A percentile compares a stretch with the other conserved stretches of the same genome.
Conservation (phyloP, 148 eudicot species). For the Salicornia ramosissima region DNA sequence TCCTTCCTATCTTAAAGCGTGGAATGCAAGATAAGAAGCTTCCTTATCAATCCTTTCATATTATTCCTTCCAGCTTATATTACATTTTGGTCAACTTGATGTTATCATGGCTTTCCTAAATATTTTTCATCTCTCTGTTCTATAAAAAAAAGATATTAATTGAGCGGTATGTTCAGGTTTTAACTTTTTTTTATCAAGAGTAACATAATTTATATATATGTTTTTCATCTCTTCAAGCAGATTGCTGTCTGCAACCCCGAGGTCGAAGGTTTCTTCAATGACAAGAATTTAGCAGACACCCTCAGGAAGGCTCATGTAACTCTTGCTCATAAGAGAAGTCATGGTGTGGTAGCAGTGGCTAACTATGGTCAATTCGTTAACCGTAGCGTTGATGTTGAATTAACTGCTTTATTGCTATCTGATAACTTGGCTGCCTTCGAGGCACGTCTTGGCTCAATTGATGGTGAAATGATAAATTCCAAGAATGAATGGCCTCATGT, state of each 20-base stretch:
- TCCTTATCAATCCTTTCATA: too few relatives aligned
- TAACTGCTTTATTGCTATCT: conserved; percentile 60
- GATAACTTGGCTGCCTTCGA: conserved; percentile 80
- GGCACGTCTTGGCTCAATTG: conserved; percentile 61
- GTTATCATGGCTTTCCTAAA: not conserved
- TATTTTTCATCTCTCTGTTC: not conserved
- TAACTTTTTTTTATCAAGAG: not conserved
- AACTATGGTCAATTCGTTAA: conserved; percentile 54
- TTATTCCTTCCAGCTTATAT: not conserved
- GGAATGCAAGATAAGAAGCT: too few relatives aligned
- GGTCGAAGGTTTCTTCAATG: conserved; percentile 44
- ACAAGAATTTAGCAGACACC: conserved; percentile 38
- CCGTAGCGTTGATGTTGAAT: conserved; percentile 52
- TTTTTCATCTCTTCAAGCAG: conserved; percentile 35
- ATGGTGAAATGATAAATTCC: conserved; percentile 58
- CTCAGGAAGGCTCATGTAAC: conserved; percentile 73
- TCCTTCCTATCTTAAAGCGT: too few relatives aligned
- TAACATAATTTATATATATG: not conserved
- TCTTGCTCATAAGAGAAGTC: conserved; percentile 87
- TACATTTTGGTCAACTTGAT: not conserved
- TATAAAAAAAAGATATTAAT: not conserved
- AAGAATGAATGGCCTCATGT: conserved; percentile 88
- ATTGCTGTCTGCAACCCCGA: conserved; percentile 43
- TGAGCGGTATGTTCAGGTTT: not conserved
- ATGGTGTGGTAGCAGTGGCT: conserved; percentile 86